Percentiles rank a stretch among this genome's conserved stretches.
Evolutionary conservation across 768 basidiomycete genomes (phyloP).

Genomic region (Butyriboletus loyo): DNA sequence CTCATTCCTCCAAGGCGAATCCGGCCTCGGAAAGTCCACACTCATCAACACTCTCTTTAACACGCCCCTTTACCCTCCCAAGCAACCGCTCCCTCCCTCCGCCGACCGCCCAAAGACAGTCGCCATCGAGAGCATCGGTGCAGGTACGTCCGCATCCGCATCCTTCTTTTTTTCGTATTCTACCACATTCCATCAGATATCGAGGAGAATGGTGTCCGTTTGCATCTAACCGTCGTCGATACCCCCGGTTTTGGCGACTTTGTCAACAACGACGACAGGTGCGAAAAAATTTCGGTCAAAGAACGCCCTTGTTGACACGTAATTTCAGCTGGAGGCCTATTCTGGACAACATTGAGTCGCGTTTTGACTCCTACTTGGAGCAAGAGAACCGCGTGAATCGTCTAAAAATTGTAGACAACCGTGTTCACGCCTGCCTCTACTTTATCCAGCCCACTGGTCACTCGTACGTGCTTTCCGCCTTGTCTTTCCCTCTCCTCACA

Average conservation of each 20-base stretch:
- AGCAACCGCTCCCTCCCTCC: slow-evolving; percentile 79
- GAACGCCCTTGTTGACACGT: slow-evolving; percentile 15
- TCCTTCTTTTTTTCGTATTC: background rate
- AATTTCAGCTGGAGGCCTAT: slow-evolving; percentile 91
- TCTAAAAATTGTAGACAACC: slow-evolving; percentile 90
- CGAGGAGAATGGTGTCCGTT: slow-evolving; percentile 95
- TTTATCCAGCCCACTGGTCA: slow-evolving; percentile 99
- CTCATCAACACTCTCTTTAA: slow-evolving; percentile 99
- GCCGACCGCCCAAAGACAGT: slow-evolving; percentile 90
- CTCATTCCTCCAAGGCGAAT: slow-evolving; percentile 68
- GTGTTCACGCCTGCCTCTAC: slow-evolving; percentile 97
- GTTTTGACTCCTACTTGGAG: slow-evolving; percentile 96
- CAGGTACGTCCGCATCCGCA: slow-evolving; percentile 53
- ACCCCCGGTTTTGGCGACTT: slow-evolving; percentile 99
- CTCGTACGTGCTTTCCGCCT: slow-evolving; percentile 55
- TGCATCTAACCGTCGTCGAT: slow-evolving; percentile 98
- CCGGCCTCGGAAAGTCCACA: slow-evolving; percentile 97
- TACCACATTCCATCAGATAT: slow-evolving; percentile 65
- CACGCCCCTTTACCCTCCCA: slow-evolving; percentile 89
- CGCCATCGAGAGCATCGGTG: slow-evolving; percentile 96
- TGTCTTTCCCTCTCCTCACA: background rate
- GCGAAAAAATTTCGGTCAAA: slow-evolving; percentile 22
- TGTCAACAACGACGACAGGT: slow-evolving; percentile 99
- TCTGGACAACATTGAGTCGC: slow-evolving; percentile 95
- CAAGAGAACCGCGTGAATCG: slow-evolving; percentile 99